These are phyloP conservation scores for Penicillium mononematosum DNA, from an alignment of 495 filamentous ascomycete species.

Conservation along the genomic window DNA sequence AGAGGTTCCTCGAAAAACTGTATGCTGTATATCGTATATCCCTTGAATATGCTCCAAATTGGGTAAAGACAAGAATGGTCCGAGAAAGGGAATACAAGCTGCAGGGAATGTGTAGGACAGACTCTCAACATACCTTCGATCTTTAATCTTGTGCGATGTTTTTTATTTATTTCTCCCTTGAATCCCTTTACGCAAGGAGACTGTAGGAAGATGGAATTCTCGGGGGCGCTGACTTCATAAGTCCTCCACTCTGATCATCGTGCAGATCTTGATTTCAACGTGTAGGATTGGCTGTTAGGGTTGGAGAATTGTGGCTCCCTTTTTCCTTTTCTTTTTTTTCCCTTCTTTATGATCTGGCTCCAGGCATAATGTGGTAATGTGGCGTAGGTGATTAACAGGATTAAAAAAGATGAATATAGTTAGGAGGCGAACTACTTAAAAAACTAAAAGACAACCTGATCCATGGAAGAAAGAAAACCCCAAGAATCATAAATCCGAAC, in stretches of 20 bases:
- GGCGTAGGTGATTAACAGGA: background rate
- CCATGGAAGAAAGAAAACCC: background rate
- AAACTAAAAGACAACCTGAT: background rate
- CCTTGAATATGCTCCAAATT: slow-evolving; percentile 8
- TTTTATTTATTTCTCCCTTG: slow-evolving; percentile 11
- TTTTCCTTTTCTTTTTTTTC: background rate
- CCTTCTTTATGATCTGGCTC: background rate
- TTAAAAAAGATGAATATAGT: background rate
- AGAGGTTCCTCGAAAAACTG: slow-evolving; percentile 8
- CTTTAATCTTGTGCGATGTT: slow-evolving; percentile 6
- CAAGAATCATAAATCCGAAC: too few relatives aligned
- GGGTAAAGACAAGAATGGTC: slow-evolving; percentile 6
- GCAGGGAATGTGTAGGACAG: slow-evolving; percentile 10
- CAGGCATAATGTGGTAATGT: slow-evolving; percentile 8
- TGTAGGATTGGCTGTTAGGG: slow-evolving; percentile 19
- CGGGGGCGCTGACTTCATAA: slow-evolving; percentile 32
- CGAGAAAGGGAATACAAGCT: slow-evolving; percentile 9
- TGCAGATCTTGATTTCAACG: slow-evolving; percentile 22
- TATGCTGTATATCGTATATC: slow-evolving; percentile 11
- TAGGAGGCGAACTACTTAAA: background rate
- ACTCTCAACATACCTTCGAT: slow-evolving; percentile 7
- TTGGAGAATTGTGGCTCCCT: slow-evolving; percentile 14
- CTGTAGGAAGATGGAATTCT: slow-evolving; percentile 23
- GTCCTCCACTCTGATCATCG: slow-evolving; percentile 27
- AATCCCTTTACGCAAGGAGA: slow-evolving; percentile 27